Evolutionary conservation across 1,284 basidiomycete species (phyloP), one percentile per base, ranked within the genome.

Genomic region (Agroathelia rolfsii): DNA sequence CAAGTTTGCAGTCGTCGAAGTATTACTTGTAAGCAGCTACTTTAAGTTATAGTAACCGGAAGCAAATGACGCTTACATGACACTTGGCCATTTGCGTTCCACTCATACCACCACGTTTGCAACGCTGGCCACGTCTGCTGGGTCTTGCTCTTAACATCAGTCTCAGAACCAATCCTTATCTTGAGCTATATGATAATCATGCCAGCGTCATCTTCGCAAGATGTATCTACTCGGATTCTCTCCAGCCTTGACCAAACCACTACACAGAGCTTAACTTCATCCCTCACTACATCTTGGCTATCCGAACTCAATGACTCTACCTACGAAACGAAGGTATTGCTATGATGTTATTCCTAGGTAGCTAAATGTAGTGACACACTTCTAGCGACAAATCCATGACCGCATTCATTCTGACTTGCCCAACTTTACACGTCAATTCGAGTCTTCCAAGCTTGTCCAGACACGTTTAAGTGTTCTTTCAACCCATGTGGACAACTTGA

Each of bases 291-390:
- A 16, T 72, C 71, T 41, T 87, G 82, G 82, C 58, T 83, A 19
- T 46, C 55, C 1, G 80, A 86, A 48, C 62, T 87, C 16, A 72
- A 85, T 43, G 65, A 70, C 27, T 69, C 72, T 13, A 82, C 87
- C 41, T 55, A 58, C 20, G 56, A 62, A 14, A 82, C 79, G 6
- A 78, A 82, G 62, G 84, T 83, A 44, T n/a, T 29, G 50, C 39
- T 30, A 28, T 30, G 28, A 24, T 27, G 28, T 23, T 30, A 18
- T 21, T 34, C 14, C 11, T 31, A 13, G 30, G 20, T 18, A 34
- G 32, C 15, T 39, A 9, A 9, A 20, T 23, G 17, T 32, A 15
- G 21, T 37, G 24, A 43, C 32, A 35, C 5, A 20, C 23, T 25
- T 26, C 33, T 49, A 83, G 83, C 59, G 59, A 49, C 59, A 59